Evolutionary conservation across 2,329 filamentous ascomycete genomes (phyloP).

Genomic region (Catunica adiposa): DNA sequence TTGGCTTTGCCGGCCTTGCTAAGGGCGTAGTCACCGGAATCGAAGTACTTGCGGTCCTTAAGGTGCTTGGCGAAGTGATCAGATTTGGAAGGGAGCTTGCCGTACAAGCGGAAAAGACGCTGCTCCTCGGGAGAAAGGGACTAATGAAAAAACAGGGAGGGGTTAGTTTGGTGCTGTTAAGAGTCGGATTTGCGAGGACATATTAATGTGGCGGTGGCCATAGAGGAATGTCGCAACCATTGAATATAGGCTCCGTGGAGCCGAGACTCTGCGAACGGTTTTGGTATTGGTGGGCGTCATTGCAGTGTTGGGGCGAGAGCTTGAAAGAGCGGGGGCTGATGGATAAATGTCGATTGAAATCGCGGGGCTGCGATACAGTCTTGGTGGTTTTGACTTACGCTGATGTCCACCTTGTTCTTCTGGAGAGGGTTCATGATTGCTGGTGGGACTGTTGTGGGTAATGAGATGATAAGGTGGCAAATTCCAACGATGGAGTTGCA

Average conservation of each 20-base stretch:
- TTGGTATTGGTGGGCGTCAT: background rate
- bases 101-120: slow-evolving; percentile 89
- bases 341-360: slow-evolving; percentile 2
- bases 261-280: background rate
- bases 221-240: background rate
- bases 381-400: slow-evolving; percentile 41
- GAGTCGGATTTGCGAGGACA: slow-evolving; percentile 11
- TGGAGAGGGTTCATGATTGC: slow-evolving; percentile 75
- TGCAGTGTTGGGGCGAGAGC: background rate
- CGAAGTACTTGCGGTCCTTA: slow-evolving; percentile 98
- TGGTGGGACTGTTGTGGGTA: slow-evolving; percentile 19
- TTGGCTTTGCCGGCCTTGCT: slow-evolving; percentile 95
- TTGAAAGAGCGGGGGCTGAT: background rate
- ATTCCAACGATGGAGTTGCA: background rate
- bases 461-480: background rate
- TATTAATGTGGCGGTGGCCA: background rate
- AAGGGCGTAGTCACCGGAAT: slow-evolving; percentile 90
- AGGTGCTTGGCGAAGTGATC: slow-evolving; percentile 96
- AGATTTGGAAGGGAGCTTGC: slow-evolving; percentile 91
- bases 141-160: slow-evolving; percentile 29
- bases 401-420: slow-evolving; percentile 96
- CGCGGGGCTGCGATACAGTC: slow-evolving; percentile 1
- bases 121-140: slow-evolving; percentile 89
- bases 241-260: background rate
- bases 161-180: slow-evolving; percentile 7